Percentiles rank a stretch among this genome's conserved stretches.
Evolutionary conservation across 148 eudicot species (phyloP).

Genomic region (Hydrangea macrophylla): DNA sequence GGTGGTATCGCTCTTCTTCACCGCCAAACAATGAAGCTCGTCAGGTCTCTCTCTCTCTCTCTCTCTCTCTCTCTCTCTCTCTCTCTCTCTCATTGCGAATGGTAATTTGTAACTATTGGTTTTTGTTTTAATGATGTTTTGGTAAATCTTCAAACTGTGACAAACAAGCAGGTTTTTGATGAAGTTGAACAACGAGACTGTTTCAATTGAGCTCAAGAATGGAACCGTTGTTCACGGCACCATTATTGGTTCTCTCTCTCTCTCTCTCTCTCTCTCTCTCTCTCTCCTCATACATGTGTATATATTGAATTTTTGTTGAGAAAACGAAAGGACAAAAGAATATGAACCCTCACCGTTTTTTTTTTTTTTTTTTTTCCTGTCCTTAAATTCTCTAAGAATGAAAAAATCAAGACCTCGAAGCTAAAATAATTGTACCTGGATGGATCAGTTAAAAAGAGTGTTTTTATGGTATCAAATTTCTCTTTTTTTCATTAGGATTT

Average conservation of each 20-base stretch:
- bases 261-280: conserved; percentile 8
- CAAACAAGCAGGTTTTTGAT: conserved; percentile 54
- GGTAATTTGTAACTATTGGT: too few relatives aligned
- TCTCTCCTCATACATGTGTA: background rate
- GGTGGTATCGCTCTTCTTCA: too few relatives aligned
- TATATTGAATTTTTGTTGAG: background rate
- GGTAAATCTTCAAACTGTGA: background rate
- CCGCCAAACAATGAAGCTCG: conserved; percentile 57
- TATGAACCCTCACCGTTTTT: too few relatives aligned
- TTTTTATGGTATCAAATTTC: too few relatives aligned
- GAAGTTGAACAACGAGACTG: conserved; percentile 83
- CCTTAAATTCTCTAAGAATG: too few relatives aligned
- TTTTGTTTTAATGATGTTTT: background rate
- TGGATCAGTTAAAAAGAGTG: too few relatives aligned
- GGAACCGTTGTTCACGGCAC: conserved; percentile 83
- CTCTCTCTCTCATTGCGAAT: background rate
- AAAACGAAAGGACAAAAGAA: background rate
- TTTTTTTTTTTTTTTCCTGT: too few relatives aligned
- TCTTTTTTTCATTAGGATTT: too few relatives aligned
- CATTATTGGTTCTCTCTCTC: conserved; percentile 47
- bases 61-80: too few relatives aligned
- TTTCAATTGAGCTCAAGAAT: conserved; percentile 80
- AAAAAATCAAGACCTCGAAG: background rate
- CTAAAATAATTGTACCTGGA: background rate
- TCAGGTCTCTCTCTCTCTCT: conserved; percentile 22